Conservation (phyloP, 176 grass and related monocot species). For the Luzula sylvatica region DNA sequence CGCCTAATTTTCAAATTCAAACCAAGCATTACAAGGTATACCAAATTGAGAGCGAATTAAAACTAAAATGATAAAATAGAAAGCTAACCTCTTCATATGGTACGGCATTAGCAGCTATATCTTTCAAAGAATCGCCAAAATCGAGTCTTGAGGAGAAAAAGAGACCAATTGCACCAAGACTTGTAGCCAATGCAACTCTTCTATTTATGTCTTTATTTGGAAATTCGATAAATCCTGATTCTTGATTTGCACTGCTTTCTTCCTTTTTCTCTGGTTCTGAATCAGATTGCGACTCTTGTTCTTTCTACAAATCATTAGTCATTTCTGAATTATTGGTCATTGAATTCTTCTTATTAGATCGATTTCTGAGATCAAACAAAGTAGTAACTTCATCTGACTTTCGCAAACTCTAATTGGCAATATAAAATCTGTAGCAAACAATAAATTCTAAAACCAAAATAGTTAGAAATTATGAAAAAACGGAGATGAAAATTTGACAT, state of each 20-base stretch:
- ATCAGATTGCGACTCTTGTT: constrained; percentile 28
- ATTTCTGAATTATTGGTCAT: not conserved
- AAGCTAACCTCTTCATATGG: constrained; percentile 60
- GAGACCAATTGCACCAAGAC: constrained; percentile 41
- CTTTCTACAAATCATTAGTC: constrained; percentile 30
- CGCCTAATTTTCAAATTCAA: constrained; percentile 49
- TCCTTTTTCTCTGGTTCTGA: constrained; percentile 27
- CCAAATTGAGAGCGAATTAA: not conserved
- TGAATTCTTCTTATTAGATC: too few relatives aligned
- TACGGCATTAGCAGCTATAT: constrained; percentile 50
- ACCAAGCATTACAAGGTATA: not conserved
- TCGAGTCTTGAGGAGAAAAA: constrained; percentile 70
- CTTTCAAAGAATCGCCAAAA: constrained; percentile 73
- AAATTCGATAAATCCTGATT: constrained; percentile 33
- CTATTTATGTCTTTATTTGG: constrained; percentile 75
- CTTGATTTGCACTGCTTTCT: constrained; percentile 25
- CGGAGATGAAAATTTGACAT: not conserved
- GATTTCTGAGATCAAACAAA: too few relatives aligned
- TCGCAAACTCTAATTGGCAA: not conserved
- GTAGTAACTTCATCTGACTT: not conserved
- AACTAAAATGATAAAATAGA: not conserved
- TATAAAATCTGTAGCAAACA: not conserved
- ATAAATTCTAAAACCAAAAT: not conserved
- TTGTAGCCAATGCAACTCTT: constrained; percentile 58
- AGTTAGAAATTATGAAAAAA: not conserved